phyloP scores from a whole-genome alignment of 2,329 filamentous ascomycete species.

The Botrytis galanthina region DNA sequence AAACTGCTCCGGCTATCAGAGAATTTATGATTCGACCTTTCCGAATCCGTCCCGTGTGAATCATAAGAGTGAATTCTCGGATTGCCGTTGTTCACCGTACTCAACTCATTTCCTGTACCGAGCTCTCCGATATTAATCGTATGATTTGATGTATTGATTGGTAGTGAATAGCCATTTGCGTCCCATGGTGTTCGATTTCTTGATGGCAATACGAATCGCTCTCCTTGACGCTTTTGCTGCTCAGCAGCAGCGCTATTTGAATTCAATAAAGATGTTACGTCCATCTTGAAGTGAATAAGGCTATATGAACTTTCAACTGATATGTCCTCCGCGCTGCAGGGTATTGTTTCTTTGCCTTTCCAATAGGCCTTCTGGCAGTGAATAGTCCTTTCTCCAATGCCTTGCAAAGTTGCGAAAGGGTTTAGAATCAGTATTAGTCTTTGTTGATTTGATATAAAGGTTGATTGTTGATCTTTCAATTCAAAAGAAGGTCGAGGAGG shows the following conservation, averaged over 20 bases:
- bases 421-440: neutral
- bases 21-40: conserved; percentile 35
- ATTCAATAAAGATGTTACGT: conserved; percentile 39
- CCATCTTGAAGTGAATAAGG: conserved; percentile 32
- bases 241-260: conserved; percentile 33
- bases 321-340: conserved; percentile 15
- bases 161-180: conserved; percentile 40
- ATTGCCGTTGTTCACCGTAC: neutral
- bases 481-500: conserved; percentile 19
- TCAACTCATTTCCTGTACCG: neutral
- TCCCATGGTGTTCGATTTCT: conserved; percentile 40
- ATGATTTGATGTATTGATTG: conserved; percentile 33
- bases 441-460: conserved; percentile 18
- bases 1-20: conserved; percentile 39
- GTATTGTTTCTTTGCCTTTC: conserved; percentile 11
- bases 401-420: neutral
- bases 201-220: conserved; percentile 25
- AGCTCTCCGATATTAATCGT: conserved; percentile 8
- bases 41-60: conserved; percentile 23
- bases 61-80: conserved; percentile 28
- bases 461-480: conserved; percentile 24
- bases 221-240: conserved; percentile 29
- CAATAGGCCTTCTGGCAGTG: neutral
- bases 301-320: neutral
- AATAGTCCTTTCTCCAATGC: conserved; percentile 6